These are phyloP conservation scores for Neurospora discreta DNA, from an alignment of 495 filamentous ascomycete species.

Conservation along the genomic window DNA sequence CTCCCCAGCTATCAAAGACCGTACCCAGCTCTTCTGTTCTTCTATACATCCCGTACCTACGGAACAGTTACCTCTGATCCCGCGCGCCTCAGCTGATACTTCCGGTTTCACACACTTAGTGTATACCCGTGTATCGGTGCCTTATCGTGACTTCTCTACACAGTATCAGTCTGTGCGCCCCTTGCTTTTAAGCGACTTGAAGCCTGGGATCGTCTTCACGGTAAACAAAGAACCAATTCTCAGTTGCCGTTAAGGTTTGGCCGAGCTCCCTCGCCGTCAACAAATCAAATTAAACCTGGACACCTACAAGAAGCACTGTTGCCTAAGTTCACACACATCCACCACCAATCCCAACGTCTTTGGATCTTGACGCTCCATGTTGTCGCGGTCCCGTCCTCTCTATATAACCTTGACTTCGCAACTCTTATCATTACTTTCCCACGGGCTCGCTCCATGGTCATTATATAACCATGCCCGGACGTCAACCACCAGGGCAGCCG, in stretches of 20 bases:
- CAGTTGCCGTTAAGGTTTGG: not conserved
- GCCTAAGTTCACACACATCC: not conserved
- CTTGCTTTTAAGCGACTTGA: not conserved
- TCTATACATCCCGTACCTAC: not conserved
- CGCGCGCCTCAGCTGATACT: not conserved
- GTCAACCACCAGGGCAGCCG: not conserved
- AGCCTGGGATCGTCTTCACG: not conserved
- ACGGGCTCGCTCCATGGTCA: not conserved
- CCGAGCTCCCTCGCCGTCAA: not conserved
- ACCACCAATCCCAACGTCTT: not conserved
- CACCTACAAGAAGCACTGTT: not conserved
- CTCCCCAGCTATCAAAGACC: not conserved
- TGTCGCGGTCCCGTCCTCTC: not conserved
- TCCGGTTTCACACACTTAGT: not conserved
- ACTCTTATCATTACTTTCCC: not conserved
- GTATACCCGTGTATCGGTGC: not conserved
- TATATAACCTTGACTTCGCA: not conserved
- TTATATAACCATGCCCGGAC: not conserved
- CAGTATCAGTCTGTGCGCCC: conserved; percentile 3
- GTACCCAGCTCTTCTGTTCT: not conserved
- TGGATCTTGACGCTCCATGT: not conserved
- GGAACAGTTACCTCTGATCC: not conserved
- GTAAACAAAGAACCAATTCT: not conserved
- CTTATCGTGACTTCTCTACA: conserved; percentile 7
- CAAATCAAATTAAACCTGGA: not conserved